Evolutionary conservation across 768 basidiomycete genomes (phyloP), one percentile per base, ranked within the genome.

Genomic region (Mycena galopus): DNA sequence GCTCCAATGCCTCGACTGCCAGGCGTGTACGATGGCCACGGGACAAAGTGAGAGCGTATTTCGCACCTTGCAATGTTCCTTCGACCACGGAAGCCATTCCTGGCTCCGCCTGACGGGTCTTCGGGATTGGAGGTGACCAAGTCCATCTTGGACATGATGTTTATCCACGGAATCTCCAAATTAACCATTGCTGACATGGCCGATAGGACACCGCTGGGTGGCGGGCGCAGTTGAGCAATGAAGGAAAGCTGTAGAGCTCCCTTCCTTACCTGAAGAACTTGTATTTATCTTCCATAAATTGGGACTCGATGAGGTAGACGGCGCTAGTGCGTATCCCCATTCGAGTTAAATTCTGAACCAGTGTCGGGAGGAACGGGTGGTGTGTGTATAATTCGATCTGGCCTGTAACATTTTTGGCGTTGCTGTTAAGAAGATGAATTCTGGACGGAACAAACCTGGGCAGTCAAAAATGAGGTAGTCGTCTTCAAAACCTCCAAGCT

Each of bases 101-200:
- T 84, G 21, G 88, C 87, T 29, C 89, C 88, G 71, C 88, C 85
- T 12, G 88, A 83, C 53, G 88, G 85, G 76, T 92, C 91, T 50
- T 93, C 91, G 6, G 86, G 71, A 76, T 89, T 91, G 1, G 85
- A 81, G 0, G 90, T 95, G 56, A 99, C 94, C 55, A 99, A 89
- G 81, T 99, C 98, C 98, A 99, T 99, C 83, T 99, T 99, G 53
- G 96, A 97, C 94, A 99, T 96, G 80, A 99, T 84, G 77, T 99
- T 99, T 72, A 99, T 92, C 93, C 96, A 97, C 0, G 97, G 96
- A 39, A 98, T 91, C 79, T 98, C 98, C 47, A 99, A 89, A 77
- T 96, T 96, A 39, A 99, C 94, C 98, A 99, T 99, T 32, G 97
- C 96, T 42, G 95, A 96, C 98, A 99, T 98, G 32, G 98, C 98